These are phyloP conservation scores for Rauvolfia tetraphylla DNA, from an alignment of 257 asterid species.

Conservation along the genomic window DNA sequence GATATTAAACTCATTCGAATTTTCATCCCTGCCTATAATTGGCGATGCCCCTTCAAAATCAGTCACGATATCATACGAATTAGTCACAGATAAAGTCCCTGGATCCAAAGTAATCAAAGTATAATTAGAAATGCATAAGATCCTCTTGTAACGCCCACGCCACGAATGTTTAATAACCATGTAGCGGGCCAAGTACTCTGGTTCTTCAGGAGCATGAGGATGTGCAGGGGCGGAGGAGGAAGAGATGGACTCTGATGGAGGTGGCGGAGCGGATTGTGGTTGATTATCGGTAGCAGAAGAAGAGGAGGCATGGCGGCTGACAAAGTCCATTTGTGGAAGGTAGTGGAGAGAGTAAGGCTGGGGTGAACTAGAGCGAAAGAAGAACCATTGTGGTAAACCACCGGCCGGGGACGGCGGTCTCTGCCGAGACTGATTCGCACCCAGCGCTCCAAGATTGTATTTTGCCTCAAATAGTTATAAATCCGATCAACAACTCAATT, in stretches of 20 bases:
- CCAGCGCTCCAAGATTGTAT: conserved; percentile 72
- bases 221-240: conserved; percentile 39
- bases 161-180: conserved; percentile 90
- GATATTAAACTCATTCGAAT: conserved; percentile 67
- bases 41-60: conserved; percentile 93
- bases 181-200: conserved; percentile 83
- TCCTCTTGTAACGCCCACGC: conserved; percentile 96
- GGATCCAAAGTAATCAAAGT: conserved; percentile 80
- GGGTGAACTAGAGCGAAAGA: conserved; percentile 66
- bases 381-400: conserved; percentile 75
- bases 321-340: conserved; percentile 84
- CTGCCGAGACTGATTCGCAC: conserved; percentile 98
- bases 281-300: conserved; percentile 38
- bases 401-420: conserved; percentile 92
- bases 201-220: conserved; percentile 50
- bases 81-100: conserved; percentile 63
- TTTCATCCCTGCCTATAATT: conserved; percentile 77
- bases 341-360: conserved; percentile 73
- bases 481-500: neutral
- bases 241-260: conserved; percentile 36
- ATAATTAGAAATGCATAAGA: conserved; percentile 68
- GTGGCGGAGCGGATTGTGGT: conserved; percentile 24
- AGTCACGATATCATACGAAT: conserved; percentile 74
- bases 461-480: neutral
- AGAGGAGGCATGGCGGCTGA: conserved; percentile 57